Percentiles rank a stretch among this genome's conserved stretches.
Evolutionary conservation across 2,329 filamentous ascomycete species (phyloP).

Genomic region (Juglanconis juglandina): DNA sequence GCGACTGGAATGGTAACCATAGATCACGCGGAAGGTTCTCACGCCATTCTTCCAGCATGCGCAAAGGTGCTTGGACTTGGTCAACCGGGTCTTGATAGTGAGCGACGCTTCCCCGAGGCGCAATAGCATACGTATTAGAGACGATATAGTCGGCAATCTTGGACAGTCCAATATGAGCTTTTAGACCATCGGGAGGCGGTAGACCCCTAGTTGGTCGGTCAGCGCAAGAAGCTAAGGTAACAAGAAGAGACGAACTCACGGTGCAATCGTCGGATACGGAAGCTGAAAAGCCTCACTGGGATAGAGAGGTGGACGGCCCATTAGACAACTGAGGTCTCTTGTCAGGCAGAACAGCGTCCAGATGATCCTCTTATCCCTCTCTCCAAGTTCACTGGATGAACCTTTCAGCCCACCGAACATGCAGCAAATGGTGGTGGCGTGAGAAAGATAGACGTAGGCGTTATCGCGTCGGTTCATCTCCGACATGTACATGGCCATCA

Average conservation of each 20-base stretch:
- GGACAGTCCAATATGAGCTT: slow-evolving; percentile 44
- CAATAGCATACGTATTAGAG: slow-evolving; percentile 42
- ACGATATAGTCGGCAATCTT: slow-evolving; percentile 47
- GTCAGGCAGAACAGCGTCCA: slow-evolving; percentile 53
- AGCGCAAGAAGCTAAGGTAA: background rate
- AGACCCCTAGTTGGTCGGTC: slow-evolving; percentile 32
- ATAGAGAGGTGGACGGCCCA: slow-evolving; percentile 46
- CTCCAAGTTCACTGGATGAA: slow-evolving; percentile 33
- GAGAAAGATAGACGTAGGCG: slow-evolving; percentile 44
- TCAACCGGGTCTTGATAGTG: slow-evolving; percentile 12
- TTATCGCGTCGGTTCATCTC: slow-evolving; percentile 48
- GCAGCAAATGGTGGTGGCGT: slow-evolving; percentile 46
- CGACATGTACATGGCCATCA: slow-evolving; percentile 48
- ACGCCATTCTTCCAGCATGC: slow-evolving; percentile 36
- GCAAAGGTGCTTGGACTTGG: slow-evolving; percentile 38
- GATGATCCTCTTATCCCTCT: slow-evolving; percentile 44
- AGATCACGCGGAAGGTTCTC: slow-evolving; percentile 27
- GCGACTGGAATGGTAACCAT: slow-evolving; percentile 31
- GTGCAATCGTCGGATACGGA: slow-evolving; percentile 35
- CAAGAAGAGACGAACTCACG: slow-evolving; percentile 31
- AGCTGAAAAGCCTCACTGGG: slow-evolving; percentile 46
- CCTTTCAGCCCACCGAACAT: slow-evolving; percentile 47
- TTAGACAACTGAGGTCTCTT: slow-evolving; percentile 44
- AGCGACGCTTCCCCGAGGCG: slow-evolving; percentile 19
- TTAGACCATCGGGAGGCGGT: slow-evolving; percentile 41